phyloP scores from a whole-genome alignment of 1,139 yeast species.

The Nakaseomyces uthaithaninus region DNA sequence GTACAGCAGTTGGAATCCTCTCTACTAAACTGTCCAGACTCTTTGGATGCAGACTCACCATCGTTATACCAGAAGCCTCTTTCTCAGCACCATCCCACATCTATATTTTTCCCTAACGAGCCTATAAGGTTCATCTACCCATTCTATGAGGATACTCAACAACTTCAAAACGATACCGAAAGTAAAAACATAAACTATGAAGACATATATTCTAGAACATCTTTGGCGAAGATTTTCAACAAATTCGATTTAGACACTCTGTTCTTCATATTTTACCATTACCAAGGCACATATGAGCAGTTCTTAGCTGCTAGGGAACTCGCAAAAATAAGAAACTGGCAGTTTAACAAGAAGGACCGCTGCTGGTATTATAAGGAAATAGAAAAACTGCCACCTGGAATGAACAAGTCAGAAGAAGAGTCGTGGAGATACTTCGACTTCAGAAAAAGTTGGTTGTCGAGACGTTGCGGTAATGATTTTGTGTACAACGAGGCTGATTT shows the following conservation, averaged over 20 bases:
- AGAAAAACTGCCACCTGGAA: conserved; percentile 41
- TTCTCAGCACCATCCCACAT: conserved; percentile 78
- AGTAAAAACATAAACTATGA: conserved; percentile 9
- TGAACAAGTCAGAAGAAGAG: conserved; percentile 38
- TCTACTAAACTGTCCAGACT: conserved; percentile 83
- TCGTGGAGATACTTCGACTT: conserved; percentile 83
- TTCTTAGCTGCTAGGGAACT: conserved; percentile 81
- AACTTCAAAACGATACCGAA: conserved; percentile 12
- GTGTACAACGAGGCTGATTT: conserved; percentile 47
- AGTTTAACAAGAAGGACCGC: conserved; percentile 62
- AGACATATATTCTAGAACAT: conserved; percentile 31
- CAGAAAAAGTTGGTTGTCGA: conserved; percentile 81
- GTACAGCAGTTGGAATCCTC: conserved; percentile 53
- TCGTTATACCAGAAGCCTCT: conserved; percentile 62
- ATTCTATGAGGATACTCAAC: conserved; percentile 32
- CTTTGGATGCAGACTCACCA: conserved; percentile 83
- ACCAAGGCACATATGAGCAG: conserved; percentile 62
- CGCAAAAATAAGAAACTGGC: conserved; percentile 70
- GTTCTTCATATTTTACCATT: conserved; percentile 82
- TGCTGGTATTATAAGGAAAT: conserved; percentile 77
- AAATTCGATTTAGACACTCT: conserved; percentile 83
- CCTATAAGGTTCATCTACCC: conserved; percentile 40
- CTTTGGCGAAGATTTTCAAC: conserved; percentile 43
- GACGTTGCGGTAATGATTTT: conserved; percentile 41
- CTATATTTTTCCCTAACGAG: conserved; percentile 86